Base-by-base conservation (phyloP, 768 basidiomycete species). In the Leccinum boreale region DNA sequence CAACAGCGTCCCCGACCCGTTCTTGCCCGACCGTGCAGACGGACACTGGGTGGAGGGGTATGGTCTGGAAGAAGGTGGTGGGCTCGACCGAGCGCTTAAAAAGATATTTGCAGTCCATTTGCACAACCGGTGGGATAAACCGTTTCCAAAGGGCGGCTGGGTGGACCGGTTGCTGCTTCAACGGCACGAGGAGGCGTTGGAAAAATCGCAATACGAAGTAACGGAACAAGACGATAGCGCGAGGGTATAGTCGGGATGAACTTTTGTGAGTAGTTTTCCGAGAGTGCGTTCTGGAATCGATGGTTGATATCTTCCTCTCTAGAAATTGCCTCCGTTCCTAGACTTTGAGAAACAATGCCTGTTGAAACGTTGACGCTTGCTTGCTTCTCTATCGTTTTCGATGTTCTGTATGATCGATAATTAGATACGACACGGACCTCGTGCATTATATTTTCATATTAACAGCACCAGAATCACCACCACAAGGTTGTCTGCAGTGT, bases 111-210 rank as follows among this genome's bases (percentile, higher is more conserved):
- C 86, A 0, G 85, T 98, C 21, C 96, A 98, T 74, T 69, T 98
- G 62, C 96, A 98, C 71, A 97, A 98, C 74, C 92, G 93, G 70
- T 98, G 95, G 95, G 82, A 87, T 55, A 95, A 91, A 77, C 69
- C 74, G 53, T 98, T 89, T 65, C 94, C 96, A 0, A 68, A 67
- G 21, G 82, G 76, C 5, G 95, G 96, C 0, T 98, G 95, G 94
- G 86, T 98, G 1, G 86, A 91, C 44, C 77, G 90, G 66, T 66
- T 97, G 61, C 71, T 98, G 55, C 70, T 95, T 61, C 78, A 71
- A 62, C 76, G 79, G 70, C 86, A 89, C 63, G 85, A 90, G 17
- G 63, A 70, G 36, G 60, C 36, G 61, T 61, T 76, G 63, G 63
- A 57, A 14, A 28, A 15, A 5, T 14, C 39, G 17, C 6, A 50